Base-by-base conservation (phyloP, 345 rosid genomes). In the Turritis glabra region DNA sequence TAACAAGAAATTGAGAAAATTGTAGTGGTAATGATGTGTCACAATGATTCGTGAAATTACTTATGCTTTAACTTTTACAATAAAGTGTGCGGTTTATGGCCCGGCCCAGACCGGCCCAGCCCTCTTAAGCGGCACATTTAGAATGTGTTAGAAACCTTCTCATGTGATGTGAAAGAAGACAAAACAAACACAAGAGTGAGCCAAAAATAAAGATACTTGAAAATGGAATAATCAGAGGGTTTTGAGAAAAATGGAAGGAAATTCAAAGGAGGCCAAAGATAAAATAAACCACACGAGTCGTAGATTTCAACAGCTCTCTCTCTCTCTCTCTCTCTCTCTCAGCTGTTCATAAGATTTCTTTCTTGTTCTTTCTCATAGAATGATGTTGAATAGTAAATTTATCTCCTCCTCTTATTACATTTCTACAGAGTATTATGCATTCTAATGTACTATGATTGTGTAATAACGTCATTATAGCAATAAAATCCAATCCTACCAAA, bases 141-240 rank as follows among this genome's bases (percentile, higher is more conserved):
- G 62, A 17, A 17, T 37, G 51, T 38, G 51, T 25, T 37, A 14
- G 18, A 53, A 68, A 13, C 12, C 51, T n/a, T 17, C 8, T 10
- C 3, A 26, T n/a, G 61, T 67, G 72, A 52, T 38, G 52, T 54
- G 62, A 40, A 68, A 54, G 73, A 62, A 15, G 35, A 25, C 8
- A 25, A n/a, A 25, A 8, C 67, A 23, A 15, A 23, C 35, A 41
- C 52, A 23, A 23, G 7, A 38, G 19, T 38, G 40, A 2, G 43
- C 25, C 15, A 35, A 3, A 35, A 4, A 35, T 11, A 10, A 35
- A 35, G 14, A 35, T 9, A 2, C 40, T 35, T 10, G 40, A 35
- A 35, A 35, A 35, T 35, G 40, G 1, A 35, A 10, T 3, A 35
- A 35, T 35, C 4, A 35, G 40, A 10, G 3, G 13, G 40, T 35